Evolutionary conservation across 495 filamentous ascomycete genomes (phyloP).

Genomic region (Lophiostoma macrostomum): DNA sequence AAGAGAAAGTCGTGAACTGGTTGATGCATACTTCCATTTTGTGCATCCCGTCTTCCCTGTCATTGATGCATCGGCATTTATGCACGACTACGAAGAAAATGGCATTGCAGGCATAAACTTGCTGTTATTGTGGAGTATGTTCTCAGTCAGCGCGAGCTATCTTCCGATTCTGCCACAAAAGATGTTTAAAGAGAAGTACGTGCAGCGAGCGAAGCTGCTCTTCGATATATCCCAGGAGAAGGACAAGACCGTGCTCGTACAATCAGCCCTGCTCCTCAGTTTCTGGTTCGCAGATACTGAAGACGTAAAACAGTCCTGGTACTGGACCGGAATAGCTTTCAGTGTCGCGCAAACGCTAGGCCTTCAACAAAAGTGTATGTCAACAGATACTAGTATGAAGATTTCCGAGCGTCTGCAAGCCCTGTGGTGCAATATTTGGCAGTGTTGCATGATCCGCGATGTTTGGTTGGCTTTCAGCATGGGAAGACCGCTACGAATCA

Average conservation of each 20-base stretch:
- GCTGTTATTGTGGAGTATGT: slow-evolving; percentile 45
- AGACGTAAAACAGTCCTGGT: slow-evolving; percentile 31
- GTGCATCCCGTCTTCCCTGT: slow-evolving; percentile 46
- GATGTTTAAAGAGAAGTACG: not conserved
- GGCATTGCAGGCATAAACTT: slow-evolving; percentile 39
- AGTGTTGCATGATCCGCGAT: slow-evolving; percentile 31
- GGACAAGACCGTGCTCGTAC: slow-evolving; percentile 28
- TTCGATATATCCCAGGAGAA: slow-evolving; percentile 26
- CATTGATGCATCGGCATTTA: slow-evolving; percentile 39
- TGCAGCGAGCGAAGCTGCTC: slow-evolving; percentile 11
- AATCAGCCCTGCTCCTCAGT: slow-evolving; percentile 27
- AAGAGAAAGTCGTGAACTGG: slow-evolving; percentile 1
- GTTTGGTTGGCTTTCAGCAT: slow-evolving; percentile 29
- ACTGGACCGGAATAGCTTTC: slow-evolving; percentile 35
- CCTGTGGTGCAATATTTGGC: slow-evolving; percentile 31
- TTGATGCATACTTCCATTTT: slow-evolving; percentile 40
- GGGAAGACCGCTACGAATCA: slow-evolving; percentile 31
- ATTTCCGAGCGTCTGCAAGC: slow-evolving; percentile 5
- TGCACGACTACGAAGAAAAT: slow-evolving; percentile 32
- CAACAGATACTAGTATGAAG: slow-evolving; percentile 2
- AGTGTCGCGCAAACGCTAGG: slow-evolving; percentile 33
- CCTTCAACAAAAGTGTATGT: slow-evolving; percentile 18
- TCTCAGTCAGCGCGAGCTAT: slow-evolving; percentile 33
- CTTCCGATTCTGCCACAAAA: not conserved
- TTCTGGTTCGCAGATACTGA: slow-evolving; percentile 33